Base-by-base conservation (phyloP, 2,329 filamentous ascomycete species). In the Alternaria angustiovoidea region DNA sequence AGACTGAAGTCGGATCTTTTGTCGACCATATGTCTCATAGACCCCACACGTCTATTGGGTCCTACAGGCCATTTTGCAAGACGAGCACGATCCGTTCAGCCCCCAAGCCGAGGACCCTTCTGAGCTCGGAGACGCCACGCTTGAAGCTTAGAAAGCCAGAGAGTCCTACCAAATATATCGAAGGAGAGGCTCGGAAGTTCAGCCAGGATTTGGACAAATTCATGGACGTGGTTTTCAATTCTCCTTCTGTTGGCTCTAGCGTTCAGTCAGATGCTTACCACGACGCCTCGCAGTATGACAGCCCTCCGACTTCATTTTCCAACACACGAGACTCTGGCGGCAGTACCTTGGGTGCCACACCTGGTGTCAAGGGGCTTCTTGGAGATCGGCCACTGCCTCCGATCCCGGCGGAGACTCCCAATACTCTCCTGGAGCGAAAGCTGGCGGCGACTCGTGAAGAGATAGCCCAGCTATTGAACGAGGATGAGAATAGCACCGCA, bases 221-320 rank as follows among this genome's bases (percentile, higher is more conserved):
- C 59, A 96, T 94, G 72, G 94, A 98, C 72, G 92, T 95, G 71
- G 94, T 94, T 1, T 97, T 98, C 81, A 94, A 92, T 73, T 88
- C 90, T 68, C 85, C 81, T 55, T 89, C 84, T 0, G 78, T 85
- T 22, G 82, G 82, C 44, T 85, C 86, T 2, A 87, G 83, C 51
- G 77, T 79, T 26, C 80, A 80, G 3, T 78, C 80, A 9, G 64
- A 63, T 43, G 41, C 26, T 47, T 65, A 61, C 34, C 59, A 61
- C 18, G 59, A 66, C 11, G 72, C 75, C 4, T 80, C 78, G 30
- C 71, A 75, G 48, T 81, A 81, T 57, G 82, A 86, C 36, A 87
- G 86, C 3, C 85, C 86, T 28, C 82, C 83, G 5, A 84, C 82
- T 4, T 84, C 81, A 5, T 76, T 83, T 30, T 81, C 81, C n/a